Evolutionary conservation across 1,284 basidiomycete species (phyloP), one percentile per base, ranked within the genome.

Genomic region (Stereum hirsutum): DNA sequence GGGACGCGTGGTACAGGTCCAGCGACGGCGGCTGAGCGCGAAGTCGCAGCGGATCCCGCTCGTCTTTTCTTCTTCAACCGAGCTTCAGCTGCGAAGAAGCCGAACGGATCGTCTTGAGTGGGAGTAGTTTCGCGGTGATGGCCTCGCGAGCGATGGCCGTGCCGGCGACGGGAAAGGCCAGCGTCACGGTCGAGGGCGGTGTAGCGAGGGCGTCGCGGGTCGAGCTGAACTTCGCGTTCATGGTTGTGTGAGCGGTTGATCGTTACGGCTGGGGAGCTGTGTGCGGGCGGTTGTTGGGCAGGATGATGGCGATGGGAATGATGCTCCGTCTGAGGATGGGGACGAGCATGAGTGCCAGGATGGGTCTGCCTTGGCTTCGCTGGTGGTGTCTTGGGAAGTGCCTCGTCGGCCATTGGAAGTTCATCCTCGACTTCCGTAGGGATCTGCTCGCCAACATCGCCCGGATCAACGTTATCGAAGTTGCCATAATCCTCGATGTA

Each of bases 11-110:
- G 28, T 6, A 3, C 12, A 4, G 12, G 28, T 31, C 28, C 4
- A 31, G 28, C 15, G 28, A 12, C 15, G 28, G 26, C 11, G 49
- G 42, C 12, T 35, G 38, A 17, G 44, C 23, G 32, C 20, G 26
- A 12, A 21, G 28, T 17, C 6, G 20, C 14, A 39, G 30, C 20
- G 27, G 24, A 10, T 11, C 43, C 41, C 42, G 48, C 2, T 23
- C 41, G 46, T 5, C 59, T 50, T 14, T 54, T 46, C 3, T 49
- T 53, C 51, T 64, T 68, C 37, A 70, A 42, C 17, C 59, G 58
- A 23, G 57, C 53, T 52, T 72, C 70, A 1, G 63, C 58, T 6
- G 64, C 68, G 15, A 69, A 49, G 21, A 71, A 62, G 0, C 69
- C 69, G 43, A 71, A 71, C 1, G 68, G 70, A 23, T 50, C 49